Evolutionary conservation across 371 early-diverging fungal species (phyloP).

Genomic region (Rhizopus microsporus): DNA sequence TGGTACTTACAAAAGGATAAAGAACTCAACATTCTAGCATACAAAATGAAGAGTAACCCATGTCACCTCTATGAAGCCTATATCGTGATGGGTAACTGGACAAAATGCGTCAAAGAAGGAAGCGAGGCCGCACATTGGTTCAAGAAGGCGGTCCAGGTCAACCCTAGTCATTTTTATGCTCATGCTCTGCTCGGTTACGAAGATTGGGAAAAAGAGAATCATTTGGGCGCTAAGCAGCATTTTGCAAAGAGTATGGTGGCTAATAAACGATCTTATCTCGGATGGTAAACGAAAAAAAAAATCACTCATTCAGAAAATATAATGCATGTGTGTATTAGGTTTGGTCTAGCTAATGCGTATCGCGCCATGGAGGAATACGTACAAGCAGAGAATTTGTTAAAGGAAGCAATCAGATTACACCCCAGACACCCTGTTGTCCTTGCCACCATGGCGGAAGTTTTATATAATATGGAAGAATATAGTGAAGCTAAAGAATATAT

Average conservation of each 20-base stretch:
- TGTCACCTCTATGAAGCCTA: slow-evolving; percentile 42
- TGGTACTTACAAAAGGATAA: slow-evolving; percentile 42
- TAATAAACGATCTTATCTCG: slow-evolving; percentile 36
- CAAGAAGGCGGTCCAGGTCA: slow-evolving; percentile 35
- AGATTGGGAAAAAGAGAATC: slow-evolving; percentile 37
- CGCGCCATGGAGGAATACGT: slow-evolving; percentile 26
- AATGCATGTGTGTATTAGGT: slow-evolving; percentile 15
- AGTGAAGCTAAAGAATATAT: slow-evolving; percentile 10
- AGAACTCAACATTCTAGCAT: slow-evolving; percentile 45
- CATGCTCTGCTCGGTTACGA: slow-evolving; percentile 45
- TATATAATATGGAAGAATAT: slow-evolving; percentile 14
- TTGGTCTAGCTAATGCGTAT: slow-evolving; percentile 39
- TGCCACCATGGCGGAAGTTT: slow-evolving; percentile 35
- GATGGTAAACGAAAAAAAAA: slow-evolving; percentile 29
- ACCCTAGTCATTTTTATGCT: slow-evolving; percentile 37
- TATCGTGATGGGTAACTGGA: slow-evolving; percentile 49
- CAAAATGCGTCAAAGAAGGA: slow-evolving; percentile 27
- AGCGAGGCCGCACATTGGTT: slow-evolving; percentile 44
- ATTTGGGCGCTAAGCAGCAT: slow-evolving; percentile 35
- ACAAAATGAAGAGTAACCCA: slow-evolving; percentile 37
- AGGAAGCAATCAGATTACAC: slow-evolving; percentile 37
- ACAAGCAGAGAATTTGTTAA: slow-evolving; percentile 28
- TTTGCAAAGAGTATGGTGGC: slow-evolving; percentile 35
- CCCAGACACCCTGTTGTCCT: slow-evolving; percentile 37
- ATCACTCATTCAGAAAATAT: slow-evolving; percentile 1